Base-by-base conservation (phyloP, 2,329 filamentous ascomycete genomes). In the Nemania abortiva region DNA sequence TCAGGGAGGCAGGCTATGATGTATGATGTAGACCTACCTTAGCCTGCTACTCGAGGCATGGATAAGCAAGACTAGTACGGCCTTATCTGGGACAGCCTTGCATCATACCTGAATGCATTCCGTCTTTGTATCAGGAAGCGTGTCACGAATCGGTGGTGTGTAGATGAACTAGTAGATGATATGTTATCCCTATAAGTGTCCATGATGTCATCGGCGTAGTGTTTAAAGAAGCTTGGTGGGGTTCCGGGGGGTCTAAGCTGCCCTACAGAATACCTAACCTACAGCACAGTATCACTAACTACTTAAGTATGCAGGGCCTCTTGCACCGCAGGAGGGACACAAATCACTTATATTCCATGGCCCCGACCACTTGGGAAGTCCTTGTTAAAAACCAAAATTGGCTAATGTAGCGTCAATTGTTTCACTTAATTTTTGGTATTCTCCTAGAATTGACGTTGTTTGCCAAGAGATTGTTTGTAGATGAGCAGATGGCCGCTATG, bases 11-110 rank as follows among this genome's bases (percentile, higher is more conserved):
- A 50, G 61, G 54, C 18, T 63, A 69, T 69, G 67, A 69, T 69
- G 67, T 54, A 63, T 69, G 67, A 69, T 69, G 67, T 54, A 63
- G 63, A 31, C 53, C 62, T 65, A 54, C 62, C 45, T 69, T 57
- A 65, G 39, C 45, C 39, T 54, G 31, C 37, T 54, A 39, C 49
- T 37, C 24, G 31, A 34, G n/a, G 59, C 11, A 34, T 34, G 22
- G 66, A 52, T 31, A 45, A 58, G 34, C 31, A 54, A 54, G 53
- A 58, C 54, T 34, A 63, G 22, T n/a, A 45, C 31, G 39, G n/a
- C 47, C 62, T 59, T 53, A 18, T 54, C 29, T 45, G 54, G 47
- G 31, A 42, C 39, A 66, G 66, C 47, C 52, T 63, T 69, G 63
- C 67, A 69, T 69, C 67, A 66, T 69, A 63, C 24, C 47, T 37